Percentiles rank a stretch among this genome's conserved stretches.
phyloP scores from a whole-genome alignment of 2,329 filamentous ascomycete species.

The Verticillium alfalfae region DNA sequence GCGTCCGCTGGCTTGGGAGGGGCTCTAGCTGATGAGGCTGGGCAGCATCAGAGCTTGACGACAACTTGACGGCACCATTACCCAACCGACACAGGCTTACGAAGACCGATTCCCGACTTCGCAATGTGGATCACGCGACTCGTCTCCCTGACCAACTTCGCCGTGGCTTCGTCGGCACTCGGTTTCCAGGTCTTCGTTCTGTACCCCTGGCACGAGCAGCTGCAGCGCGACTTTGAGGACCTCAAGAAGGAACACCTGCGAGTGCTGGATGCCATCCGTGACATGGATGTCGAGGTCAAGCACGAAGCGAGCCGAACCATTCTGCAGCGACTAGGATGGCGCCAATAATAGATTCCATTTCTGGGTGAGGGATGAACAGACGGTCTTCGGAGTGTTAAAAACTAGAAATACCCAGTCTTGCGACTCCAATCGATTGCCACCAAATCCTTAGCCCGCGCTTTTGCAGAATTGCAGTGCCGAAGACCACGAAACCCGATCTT shows the following conservation, averaged over 20 bases:
- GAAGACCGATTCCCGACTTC: not conserved
- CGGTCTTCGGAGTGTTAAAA: too few relatives aligned
- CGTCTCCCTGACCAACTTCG: slow-evolving; percentile 60
- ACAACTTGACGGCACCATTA: not conserved
- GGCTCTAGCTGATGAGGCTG: not conserved
- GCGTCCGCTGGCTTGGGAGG: not conserved
- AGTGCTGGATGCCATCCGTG: slow-evolving; percentile 29
- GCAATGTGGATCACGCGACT: slow-evolving; percentile 32
- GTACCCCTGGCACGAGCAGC: slow-evolving; percentile 64
- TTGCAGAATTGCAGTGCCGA: too few relatives aligned
- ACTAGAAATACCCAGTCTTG: too few relatives aligned
- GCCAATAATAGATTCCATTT: not conserved
- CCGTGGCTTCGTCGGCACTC: slow-evolving; percentile 59
- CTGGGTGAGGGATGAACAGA: not conserved
- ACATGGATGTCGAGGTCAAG: slow-evolving; percentile 14
- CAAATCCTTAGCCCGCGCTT: too few relatives aligned
- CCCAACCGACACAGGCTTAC: not conserved
- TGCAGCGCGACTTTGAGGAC: slow-evolving; percentile 55
- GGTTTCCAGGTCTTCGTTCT: slow-evolving; percentile 64
- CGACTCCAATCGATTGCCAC: too few relatives aligned
- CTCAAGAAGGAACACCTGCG: slow-evolving; percentile 52
- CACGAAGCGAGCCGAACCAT: slow-evolving; percentile 8
- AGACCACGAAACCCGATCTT: too few relatives aligned
- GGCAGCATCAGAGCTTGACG: not conserved
- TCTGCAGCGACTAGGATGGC: slow-evolving; percentile 10